phyloP scores from a whole-genome alignment of 1,284 basidiomycete genomes.

The Ustilago loliicola region DNA sequence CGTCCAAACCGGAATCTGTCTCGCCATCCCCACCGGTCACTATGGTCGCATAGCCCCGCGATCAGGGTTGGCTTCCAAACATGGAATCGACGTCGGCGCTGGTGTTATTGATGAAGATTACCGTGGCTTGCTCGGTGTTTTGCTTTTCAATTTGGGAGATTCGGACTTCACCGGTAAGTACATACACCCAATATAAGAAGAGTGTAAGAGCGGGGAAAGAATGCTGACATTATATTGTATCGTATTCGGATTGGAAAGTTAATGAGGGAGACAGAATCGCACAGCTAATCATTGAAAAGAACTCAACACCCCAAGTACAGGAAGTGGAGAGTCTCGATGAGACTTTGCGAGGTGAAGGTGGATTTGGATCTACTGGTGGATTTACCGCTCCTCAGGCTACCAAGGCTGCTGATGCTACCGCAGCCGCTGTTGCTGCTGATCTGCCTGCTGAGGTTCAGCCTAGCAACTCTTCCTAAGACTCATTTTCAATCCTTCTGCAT shows the following conservation, averaged over 20 bases:
- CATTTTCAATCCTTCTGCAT: neutral
- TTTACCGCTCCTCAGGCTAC: conserved; percentile 39
- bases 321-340: conserved; percentile 89
- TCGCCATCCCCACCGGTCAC: conserved; percentile 90
- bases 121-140: conserved; percentile 89
- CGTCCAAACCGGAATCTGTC: conserved; percentile 88
- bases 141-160: conserved; percentile 89
- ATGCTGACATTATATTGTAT: neutral
- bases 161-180: conserved; percentile 84
- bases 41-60: conserved; percentile 96
- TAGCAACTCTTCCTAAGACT: neutral
- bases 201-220: neutral
- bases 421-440: conserved; percentile 34
- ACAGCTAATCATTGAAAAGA: conserved; percentile 91
- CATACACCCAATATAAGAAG: neutral
- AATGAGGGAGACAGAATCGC: conserved; percentile 92
- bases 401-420: conserved; percentile 18
- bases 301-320: conserved; percentile 84
- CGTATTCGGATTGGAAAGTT: conserved; percentile 74
- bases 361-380: conserved; percentile 93
- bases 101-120: conserved; percentile 98
- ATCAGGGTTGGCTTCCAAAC: conserved; percentile 92
- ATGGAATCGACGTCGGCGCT: conserved; percentile 96
- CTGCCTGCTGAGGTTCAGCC: conserved; percentile 27
- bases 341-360: conserved; percentile 85